Conservation (phyloP, 306 rosid species). For the Glycyrrhiza uralensis region DNA sequence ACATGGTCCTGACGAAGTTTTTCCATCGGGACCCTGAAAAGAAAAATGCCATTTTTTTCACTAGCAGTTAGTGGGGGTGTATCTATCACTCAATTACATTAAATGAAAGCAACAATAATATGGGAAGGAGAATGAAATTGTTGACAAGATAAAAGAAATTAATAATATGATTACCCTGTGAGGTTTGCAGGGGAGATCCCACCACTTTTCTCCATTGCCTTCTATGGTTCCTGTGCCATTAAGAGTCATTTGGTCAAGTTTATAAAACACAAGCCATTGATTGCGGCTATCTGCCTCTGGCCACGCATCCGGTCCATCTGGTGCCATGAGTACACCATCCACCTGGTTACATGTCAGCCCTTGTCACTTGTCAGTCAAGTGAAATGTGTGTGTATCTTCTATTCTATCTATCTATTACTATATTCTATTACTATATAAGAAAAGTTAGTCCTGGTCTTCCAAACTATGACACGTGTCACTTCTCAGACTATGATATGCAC, state of each 20-base stretch:
- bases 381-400: no score
- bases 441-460: no score
- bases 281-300: conserved; percentile 62
- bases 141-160: no score
- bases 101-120: background rate
- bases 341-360: conserved; percentile 48
- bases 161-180: no score
- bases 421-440: no score
- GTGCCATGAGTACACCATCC: conserved; percentile 76
- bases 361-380: background rate
- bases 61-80: background rate
- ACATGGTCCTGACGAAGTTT: conserved; percentile 78
- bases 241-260: conserved; percentile 67
- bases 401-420: no score
- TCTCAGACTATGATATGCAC: no score
- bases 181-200: conserved; percentile 98
- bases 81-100: background rate
- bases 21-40: conserved; percentile 87
- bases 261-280: conserved; percentile 93
- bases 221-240: conserved; percentile 86
- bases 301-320: conserved; percentile 89
- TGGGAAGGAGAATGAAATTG: background rate
- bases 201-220: conserved; percentile 97
- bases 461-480: no score
- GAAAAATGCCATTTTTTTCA: background rate